phyloP scores from a whole-genome alignment of 192 early-diverging fungal species.

The Backusella circina region DNA sequence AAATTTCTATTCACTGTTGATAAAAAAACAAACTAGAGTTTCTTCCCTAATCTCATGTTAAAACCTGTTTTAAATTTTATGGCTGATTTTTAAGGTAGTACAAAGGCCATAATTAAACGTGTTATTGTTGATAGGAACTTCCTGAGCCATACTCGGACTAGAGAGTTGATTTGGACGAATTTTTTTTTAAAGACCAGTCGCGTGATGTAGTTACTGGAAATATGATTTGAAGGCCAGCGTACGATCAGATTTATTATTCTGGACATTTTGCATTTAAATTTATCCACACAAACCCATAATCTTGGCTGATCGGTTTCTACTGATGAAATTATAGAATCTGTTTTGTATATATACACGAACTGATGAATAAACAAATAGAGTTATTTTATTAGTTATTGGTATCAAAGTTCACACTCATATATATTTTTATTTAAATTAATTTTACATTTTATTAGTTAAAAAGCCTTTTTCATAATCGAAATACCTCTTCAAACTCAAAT shows the following conservation, averaged over 20 bases:
- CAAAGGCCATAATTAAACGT: neutral
- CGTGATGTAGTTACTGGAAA: neutral
- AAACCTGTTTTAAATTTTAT: neutral
- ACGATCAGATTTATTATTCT: neutral
- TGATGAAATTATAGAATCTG: neutral
- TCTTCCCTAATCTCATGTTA: neutral
- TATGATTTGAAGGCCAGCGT: neutral
- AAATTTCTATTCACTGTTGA: neutral
- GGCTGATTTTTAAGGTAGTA: neutral
- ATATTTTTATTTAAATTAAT: neutral
- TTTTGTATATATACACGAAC: neutral
- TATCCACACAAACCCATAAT: neutral
- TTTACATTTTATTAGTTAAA: neutral
- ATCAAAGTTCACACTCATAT: neutral
- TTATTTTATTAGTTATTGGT: neutral
- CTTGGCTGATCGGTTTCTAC: neutral
- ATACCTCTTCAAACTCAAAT: slow-evolving; percentile 5
- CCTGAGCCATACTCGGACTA: neutral
- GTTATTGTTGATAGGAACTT: neutral
- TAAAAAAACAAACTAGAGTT: neutral
- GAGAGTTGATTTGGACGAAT: neutral
- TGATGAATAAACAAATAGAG: neutral
- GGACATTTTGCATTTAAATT: neutral
- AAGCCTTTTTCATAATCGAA: neutral
- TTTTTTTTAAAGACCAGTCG: neutral